Percentiles rank a stretch among this genome's conserved stretches.
Conservation (phyloP, 345 rosid genomes). For the Orychophragmus violaceus region DNA sequence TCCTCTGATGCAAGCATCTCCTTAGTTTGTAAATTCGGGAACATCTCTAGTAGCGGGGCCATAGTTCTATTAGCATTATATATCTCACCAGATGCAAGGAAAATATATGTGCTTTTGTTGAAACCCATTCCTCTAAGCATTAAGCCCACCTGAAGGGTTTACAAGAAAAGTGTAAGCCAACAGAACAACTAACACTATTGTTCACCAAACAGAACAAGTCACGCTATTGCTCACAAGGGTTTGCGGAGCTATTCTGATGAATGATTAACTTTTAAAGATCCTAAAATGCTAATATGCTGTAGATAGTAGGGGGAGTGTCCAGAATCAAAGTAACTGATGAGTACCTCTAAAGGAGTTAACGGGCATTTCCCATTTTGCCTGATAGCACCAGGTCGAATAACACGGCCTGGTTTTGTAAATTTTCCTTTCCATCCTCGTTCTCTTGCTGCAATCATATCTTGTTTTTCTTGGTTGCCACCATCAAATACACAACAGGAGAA, state of each 20-base stretch:
- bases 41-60: conserved; percentile 94
- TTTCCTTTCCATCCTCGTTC: conserved; percentile 99
- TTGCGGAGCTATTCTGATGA: conserved; percentile 2
- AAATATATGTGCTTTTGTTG: conserved; percentile 71
- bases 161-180: conserved; percentile 16
- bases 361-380: conserved; percentile 98
- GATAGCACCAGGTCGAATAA: conserved; percentile 93
- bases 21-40: conserved; percentile 86
- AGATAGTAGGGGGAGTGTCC: neutral
- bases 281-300: neutral
- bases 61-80: conserved; percentile 82
- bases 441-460: conserved; percentile 89
- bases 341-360: conserved; percentile 95
- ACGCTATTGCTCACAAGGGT: neutral
- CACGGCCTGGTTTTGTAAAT: conserved; percentile 95
- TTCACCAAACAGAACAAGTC: conserved; percentile 1
- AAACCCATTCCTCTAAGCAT: conserved; percentile 99
- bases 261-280: conserved; percentile 1
- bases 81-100: conserved; percentile 92
- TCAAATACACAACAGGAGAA: conserved; percentile 98
- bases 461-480: conserved; percentile 83
- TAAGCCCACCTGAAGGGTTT: conserved; percentile 67
- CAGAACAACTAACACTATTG: neutral
- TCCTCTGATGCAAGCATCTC: conserved; percentile 79
- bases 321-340: neutral